phyloP scores from a whole-genome alignment of 108 stramenopile species.

The Aureococcus anophagefferens region DNA sequence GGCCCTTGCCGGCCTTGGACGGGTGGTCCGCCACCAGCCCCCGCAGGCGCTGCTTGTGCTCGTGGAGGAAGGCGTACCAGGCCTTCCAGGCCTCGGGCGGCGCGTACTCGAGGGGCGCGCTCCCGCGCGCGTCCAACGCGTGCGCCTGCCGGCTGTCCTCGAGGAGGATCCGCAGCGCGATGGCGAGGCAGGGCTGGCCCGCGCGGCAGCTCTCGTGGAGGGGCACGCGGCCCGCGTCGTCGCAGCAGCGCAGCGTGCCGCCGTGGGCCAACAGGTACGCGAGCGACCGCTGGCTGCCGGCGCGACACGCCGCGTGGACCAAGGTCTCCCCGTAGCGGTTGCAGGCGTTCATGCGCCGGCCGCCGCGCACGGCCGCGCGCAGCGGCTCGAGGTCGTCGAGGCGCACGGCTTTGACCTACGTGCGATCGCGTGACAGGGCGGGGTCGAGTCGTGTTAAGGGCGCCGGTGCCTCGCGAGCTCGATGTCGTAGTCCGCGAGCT shows the following conservation, averaged over 20 bases:
- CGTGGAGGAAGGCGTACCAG: background rate
- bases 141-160: background rate
- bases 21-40: background rate
- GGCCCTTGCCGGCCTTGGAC: too few relatives aligned
- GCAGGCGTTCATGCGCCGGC: background rate
- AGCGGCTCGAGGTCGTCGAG: background rate
- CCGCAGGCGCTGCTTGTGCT: background rate
- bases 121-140: background rate
- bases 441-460: too few relatives aligned
- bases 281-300: background rate
- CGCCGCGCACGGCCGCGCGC: background rate
- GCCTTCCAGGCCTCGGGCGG: background rate
- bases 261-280: background rate
- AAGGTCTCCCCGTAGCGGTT: background rate
- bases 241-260: background rate
- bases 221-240: background rate
- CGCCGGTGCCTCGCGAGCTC: background rate
- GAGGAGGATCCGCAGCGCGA: background rate
- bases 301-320: background rate
- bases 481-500: background rate
- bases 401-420: too few relatives aligned
- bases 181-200: background rate
- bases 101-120: background rate
- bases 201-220: background rate
- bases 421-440: too few relatives aligned